A percentile compares a stretch with the other conserved stretches of the same genome.
Evolutionary conservation across 2,329 filamentous ascomycete species (phyloP).

Genomic region (Lizonia empirigonia): DNA sequence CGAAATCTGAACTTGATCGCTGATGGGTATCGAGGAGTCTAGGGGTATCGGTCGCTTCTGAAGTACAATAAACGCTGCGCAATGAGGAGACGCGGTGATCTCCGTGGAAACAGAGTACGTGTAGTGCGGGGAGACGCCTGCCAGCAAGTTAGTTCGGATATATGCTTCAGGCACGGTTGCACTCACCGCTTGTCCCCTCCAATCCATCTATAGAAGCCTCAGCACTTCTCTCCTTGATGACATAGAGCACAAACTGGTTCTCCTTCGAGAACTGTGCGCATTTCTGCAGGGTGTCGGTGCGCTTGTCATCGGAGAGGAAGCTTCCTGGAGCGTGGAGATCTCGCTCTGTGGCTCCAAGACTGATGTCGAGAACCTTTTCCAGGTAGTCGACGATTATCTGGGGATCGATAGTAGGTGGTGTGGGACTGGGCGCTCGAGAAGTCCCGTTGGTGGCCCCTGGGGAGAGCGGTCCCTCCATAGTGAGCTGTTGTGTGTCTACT

Average conservation of each 20-base stretch:
- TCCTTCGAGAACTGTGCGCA: constrained; percentile 91
- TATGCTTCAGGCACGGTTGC: constrained; percentile 9
- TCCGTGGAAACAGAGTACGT: constrained; percentile 82
- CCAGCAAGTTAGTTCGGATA: constrained; percentile 47
- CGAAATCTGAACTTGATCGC: constrained; percentile 88
- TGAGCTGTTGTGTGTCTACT: constrained; percentile 34
- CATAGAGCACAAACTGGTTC: constrained; percentile 84
- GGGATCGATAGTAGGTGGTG: constrained; percentile 52
- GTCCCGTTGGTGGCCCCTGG: constrained; percentile 49
- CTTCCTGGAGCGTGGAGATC: constrained; percentile 84
- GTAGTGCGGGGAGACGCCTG: constrained; percentile 58
- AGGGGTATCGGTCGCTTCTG: constrained; percentile 89
- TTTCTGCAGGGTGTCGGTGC: constrained; percentile 81
- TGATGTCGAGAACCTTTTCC: constrained; percentile 55
- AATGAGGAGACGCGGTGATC: constrained; percentile 78
- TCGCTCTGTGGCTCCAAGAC: constrained; percentile 61
- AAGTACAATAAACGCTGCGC: constrained; percentile 83
- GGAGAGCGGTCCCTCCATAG: constrained; percentile 51
- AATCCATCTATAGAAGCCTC: constrained; percentile 45
- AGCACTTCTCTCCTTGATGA: constrained; percentile 77
- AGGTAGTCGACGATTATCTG: constrained; percentile 57
- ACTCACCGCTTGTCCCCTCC: constrained; percentile 42
- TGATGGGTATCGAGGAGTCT: constrained; percentile 79
- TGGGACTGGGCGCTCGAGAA: constrained; percentile 44
- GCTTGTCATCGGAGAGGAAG: constrained; percentile 74